These are phyloP conservation scores for Pichia heedii DNA, from an alignment of 805 yeast genomes.

Conservation along the genomic window DNA sequence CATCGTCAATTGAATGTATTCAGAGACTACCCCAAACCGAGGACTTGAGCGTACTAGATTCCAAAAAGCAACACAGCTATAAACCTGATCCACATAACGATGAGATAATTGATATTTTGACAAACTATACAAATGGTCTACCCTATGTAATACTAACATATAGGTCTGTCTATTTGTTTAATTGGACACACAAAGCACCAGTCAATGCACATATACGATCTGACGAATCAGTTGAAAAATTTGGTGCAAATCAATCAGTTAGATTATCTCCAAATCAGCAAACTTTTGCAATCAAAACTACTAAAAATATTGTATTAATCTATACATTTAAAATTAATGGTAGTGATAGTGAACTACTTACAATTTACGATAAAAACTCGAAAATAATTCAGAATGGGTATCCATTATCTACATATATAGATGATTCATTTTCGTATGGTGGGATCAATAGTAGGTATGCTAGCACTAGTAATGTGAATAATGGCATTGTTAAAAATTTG, in stretches of 20 bases:
- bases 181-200: conserved; percentile 36
- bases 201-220: conserved; percentile 40
- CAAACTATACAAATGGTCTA: conserved; percentile 8
- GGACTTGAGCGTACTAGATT: not conserved
- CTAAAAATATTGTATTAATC: conserved; percentile 31
- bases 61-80: conserved; percentile 8
- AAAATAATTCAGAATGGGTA: conserved; percentile 27
- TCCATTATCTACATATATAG: conserved; percentile 9
- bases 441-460: conserved; percentile 8
- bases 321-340: conserved; percentile 30
- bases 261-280: conserved; percentile 30
- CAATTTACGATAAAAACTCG: conserved; percentile 23
- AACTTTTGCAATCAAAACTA: conserved; percentile 34
- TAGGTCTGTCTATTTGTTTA: conserved; percentile 31
- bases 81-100: conserved; percentile 23
- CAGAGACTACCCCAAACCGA: conserved; percentile 22
- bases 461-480: conserved; percentile 1
- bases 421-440: conserved; percentile 6
- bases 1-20: conserved; percentile 18
- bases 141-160: conserved; percentile 30
- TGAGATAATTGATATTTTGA: conserved; percentile 3
- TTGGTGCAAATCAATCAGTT: conserved; percentile 38
- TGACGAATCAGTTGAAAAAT: conserved; percentile 32
- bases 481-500: conserved; percentile 20
- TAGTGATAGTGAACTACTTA: conserved; percentile 24